A percentile compares a stretch with the other conserved stretches of the same genome.
Evolutionary conservation across 257 asterid species (phyloP).

Genomic region (Avicennia marina): DNA sequence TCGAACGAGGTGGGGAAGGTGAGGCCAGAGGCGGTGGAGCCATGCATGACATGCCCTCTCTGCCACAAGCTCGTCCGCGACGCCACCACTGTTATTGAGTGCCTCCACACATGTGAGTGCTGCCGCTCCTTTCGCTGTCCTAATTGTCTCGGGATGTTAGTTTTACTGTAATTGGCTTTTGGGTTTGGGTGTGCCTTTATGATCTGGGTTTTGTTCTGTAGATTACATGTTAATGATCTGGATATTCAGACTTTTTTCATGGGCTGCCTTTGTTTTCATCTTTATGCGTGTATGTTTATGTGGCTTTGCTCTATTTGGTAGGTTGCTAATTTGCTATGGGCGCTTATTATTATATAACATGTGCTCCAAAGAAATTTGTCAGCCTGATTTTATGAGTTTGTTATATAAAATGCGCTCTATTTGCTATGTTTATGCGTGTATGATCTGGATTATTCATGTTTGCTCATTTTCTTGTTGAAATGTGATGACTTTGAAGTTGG

Average conservation of each 20-base stretch:
- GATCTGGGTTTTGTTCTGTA: slow-evolving; percentile 23
- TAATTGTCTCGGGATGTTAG: slow-evolving; percentile 15
- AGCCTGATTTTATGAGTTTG: too few relatives aligned
- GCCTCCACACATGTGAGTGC: slow-evolving; percentile 60
- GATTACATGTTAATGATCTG: slow-evolving; percentile 22
- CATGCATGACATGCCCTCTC: slow-evolving; percentile 64
- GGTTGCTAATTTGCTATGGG: neutral
- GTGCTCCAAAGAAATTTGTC: too few relatives aligned
- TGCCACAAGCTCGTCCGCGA: slow-evolving; percentile 52
- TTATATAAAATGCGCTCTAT: too few relatives aligned
- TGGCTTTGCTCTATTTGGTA: neutral
- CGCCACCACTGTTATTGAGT: slow-evolving; percentile 56
- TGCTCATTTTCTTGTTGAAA: slow-evolving; percentile 11
- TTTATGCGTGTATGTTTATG: neutral
- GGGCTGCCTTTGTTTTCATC: slow-evolving; percentile 3
- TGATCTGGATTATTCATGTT: neutral
- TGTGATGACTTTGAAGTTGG: neutral
- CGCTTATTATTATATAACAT: neutral
- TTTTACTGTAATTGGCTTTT: slow-evolving; percentile 13
- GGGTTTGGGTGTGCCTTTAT: slow-evolving; percentile 8
- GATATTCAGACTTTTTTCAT: slow-evolving; percentile 14
- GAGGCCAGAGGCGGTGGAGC: slow-evolving; percentile 41
- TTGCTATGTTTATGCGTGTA: neutral
- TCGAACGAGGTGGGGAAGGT: slow-evolving; percentile 35
- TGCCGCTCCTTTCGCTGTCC: neutral